phyloP scores from a whole-genome alignment of 495 filamentous ascomycete species.

The Xylaria telfairii region DNA sequence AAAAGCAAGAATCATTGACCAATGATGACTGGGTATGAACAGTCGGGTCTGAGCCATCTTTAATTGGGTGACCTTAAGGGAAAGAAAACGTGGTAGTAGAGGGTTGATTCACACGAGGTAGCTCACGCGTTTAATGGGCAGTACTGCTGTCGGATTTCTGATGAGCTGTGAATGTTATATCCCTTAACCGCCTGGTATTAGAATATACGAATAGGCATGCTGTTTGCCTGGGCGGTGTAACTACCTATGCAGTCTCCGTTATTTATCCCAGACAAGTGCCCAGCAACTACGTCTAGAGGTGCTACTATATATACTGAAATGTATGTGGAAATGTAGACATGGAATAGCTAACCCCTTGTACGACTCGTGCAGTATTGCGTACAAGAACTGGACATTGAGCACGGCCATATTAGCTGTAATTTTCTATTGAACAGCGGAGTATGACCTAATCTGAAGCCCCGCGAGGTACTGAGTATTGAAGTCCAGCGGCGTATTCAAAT shows the following conservation, averaged over 20 bases:
- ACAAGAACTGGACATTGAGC: not conserved
- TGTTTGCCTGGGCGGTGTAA: not conserved
- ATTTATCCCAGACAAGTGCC: not conserved
- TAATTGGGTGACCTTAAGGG: not conserved
- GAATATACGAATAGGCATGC: not conserved
- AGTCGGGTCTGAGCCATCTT: not conserved
- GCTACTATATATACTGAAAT: not conserved
- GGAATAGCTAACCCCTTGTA: not conserved
- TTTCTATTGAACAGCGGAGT: not conserved
- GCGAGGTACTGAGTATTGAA: not conserved
- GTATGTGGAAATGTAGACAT: no score
- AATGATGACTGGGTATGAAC: not conserved
- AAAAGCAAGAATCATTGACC: constrained; percentile 11
- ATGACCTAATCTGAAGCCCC: not conserved
- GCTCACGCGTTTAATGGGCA: no score
- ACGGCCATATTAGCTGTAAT: not conserved
- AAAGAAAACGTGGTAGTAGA: no score
- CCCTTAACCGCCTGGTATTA: not conserved
- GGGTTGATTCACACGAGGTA: no score
- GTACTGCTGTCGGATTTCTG: no score
- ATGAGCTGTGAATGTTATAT: no score
- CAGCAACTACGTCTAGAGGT: not conserved
- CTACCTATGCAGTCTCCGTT: not conserved
- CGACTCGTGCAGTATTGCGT: not conserved
- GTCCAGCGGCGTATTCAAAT: not conserved